Evolutionary conservation across 1,284 basidiomycete species (phyloP), one percentile per base, ranked within the genome.

Genomic region (Trametes hirsuta): DNA sequence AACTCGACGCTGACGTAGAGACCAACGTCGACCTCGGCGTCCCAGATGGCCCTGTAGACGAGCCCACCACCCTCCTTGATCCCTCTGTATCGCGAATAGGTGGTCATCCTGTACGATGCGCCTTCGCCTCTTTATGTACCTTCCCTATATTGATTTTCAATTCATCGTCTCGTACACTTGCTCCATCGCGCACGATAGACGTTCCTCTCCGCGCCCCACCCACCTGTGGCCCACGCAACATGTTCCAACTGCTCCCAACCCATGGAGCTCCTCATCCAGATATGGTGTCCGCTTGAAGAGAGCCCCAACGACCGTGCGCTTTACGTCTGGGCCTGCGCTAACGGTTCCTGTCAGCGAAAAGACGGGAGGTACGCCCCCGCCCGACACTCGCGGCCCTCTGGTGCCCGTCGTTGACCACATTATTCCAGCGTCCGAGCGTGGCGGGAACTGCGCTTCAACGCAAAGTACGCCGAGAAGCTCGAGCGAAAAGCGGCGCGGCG

Each of bases 281-380:
- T 94, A 67, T 94, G 91, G 90, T 94, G 90, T 72, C 93, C 93
- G 0, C 85, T 94, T 65, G 89, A 93, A 70, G 79, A 86, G 40
- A 94, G 91, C 65, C 83, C 87, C 8, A 87, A 88, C 80, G 92
- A 94, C 69, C 81, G 93, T 52, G 88, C 86, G 1, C 74, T 94
- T 53, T 93, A 93, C 69, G 79, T 93, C 18, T 94, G 91, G 87
- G 91, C 84, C 12, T 94, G 92, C 68, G 77, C 88, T 3, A 79
- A 81, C 25, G 74, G 81, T 6, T 71, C 76, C 21, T 94, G 92
- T 74, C 91, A 94, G 70, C 79, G 81, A 59, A 86, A 88, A 72
- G 76, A 81, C 34, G 90, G 90, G 68, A 78, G 76, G 88, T 79
- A 48, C 55, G 51, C 37, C 47, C 47, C 9, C 35, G 63, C 53